Evolutionary conservation across 2,329 filamentous ascomycete genomes (phyloP), one percentile per base, ranked within the genome.

Genomic region (Talaromyces verruculosus): DNA sequence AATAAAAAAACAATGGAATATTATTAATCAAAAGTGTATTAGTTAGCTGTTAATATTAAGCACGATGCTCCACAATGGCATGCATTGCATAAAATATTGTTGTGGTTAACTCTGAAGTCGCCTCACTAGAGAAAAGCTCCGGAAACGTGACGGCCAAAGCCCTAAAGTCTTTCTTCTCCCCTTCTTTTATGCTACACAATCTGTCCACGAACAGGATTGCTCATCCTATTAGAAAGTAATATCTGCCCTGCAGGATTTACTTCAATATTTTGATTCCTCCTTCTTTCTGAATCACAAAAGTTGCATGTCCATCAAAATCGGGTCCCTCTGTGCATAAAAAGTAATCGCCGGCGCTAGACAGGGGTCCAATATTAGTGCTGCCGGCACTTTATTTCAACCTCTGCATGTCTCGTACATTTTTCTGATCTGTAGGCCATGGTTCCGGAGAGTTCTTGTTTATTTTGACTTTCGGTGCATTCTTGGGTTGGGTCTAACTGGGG

Each of bases 331-430:
- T 35, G 8, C 28, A 15, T 19, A 19, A 55, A 17, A 55, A 55
- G 51, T 55, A 55, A 55, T 55, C 51, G 30, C 51, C 51, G 51
- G 28, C 30, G 30, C 51, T 55, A 55, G 51, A 55, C 51, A 55
- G 30, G 51, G 51, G 28, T 13, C 30, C 19, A 55, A 15, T 6
- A 19, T 19, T 55, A 55, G 51, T 30, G 30, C 17, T 10, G 37
- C n/a, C 51, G 51, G 51, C 51, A 55, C 51, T 55, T 55, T 55
- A 55, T 35, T 35, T 55, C 51, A 19, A 55, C 51, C 30, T 55
- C 17, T 49, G 45, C 22, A 49, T 49, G 22, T 15, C 15, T 3
- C 22, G 13, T 15, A 28, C 5, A 49, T 22, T 22, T 47, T 47
- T 41, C 39, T 47, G 8, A 22, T 22, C 10, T 22, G 22, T 5